These are phyloP conservation scores for Spiromastix sp. DNA, from an alignment of 2,329 filamentous ascomycete genomes.

Conservation along the genomic window DNA sequence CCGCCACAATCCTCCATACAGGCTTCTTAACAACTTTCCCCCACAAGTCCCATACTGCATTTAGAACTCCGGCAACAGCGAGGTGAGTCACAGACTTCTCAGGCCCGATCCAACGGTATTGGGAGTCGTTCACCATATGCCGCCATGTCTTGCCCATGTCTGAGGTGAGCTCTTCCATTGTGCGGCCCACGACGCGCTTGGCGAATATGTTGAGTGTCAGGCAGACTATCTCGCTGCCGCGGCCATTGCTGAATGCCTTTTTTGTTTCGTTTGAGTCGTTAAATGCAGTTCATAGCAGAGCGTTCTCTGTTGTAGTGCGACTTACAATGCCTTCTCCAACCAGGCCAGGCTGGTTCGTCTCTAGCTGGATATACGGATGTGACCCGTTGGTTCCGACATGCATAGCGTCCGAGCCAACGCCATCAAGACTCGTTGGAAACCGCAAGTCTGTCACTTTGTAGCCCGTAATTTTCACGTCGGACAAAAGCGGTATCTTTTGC, in stretches of 20 bases:
- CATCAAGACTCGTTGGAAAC: background rate
- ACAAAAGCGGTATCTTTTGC: background rate
- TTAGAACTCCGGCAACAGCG: background rate
- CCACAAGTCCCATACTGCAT: background rate
- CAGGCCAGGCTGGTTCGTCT: background rate
- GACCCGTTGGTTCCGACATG: background rate
- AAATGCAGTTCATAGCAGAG: too few species aligned
- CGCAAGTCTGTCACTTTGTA: background rate
- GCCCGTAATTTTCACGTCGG: background rate
- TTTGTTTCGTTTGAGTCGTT: background rate
- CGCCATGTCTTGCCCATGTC: background rate
- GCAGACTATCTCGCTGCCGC: background rate
- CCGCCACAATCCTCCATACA: background rate
- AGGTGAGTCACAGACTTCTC: background rate
- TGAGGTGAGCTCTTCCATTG: background rate
- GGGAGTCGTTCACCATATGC: background rate
- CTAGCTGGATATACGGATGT: background rate
- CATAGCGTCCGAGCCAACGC: background rate
- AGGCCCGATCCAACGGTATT: background rate
- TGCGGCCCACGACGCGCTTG: background rate
- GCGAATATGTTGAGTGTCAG: background rate
- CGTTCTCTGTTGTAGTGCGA: too few species aligned
- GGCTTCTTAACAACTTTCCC: background rate
- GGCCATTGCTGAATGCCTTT: slow-evolving; percentile 1
- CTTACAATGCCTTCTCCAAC: background rate